Evolutionary conservation across 192 early-diverging fungal species (phyloP).

Genomic region (Coemansia javaensis): DNA sequence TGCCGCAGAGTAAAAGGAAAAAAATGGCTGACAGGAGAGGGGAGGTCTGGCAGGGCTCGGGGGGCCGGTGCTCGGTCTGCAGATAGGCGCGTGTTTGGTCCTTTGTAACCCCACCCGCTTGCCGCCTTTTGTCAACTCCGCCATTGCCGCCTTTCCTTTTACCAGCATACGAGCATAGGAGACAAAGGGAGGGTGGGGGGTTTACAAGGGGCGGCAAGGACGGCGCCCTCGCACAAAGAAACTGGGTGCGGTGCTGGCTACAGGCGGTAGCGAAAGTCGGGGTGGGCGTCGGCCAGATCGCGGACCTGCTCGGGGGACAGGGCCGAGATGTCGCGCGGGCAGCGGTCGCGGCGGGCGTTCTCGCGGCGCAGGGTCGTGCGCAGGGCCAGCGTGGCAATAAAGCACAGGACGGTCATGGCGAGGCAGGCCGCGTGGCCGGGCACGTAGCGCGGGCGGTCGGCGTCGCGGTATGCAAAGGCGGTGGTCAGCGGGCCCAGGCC

Average conservation of each 20-base stretch:
- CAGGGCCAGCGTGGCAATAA: conserved; percentile 15
- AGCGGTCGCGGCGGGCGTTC: conserved; percentile 25
- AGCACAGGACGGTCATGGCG: conserved; percentile 18
- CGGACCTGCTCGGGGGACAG: conserved; percentile 15
- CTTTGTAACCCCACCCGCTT: too few relatives aligned
- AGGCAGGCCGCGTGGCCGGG: conserved; percentile 43
- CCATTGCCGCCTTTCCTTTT: too few relatives aligned
- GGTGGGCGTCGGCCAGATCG: conserved; percentile 36
- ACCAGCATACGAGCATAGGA: too few relatives aligned
- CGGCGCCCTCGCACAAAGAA: too few relatives aligned
- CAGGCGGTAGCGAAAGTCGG: conserved; percentile 33
- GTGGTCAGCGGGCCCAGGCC: conserved; percentile 42
- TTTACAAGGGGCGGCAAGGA: too few relatives aligned
- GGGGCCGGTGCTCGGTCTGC: too few relatives aligned
- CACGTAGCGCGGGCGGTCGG: conserved; percentile 24
- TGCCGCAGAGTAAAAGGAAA: too few relatives aligned
- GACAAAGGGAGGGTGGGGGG: too few relatives aligned
- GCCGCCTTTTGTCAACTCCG: too few relatives aligned
- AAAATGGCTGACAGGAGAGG: too few relatives aligned
- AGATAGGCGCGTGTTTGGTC: too few relatives aligned
- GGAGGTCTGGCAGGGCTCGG: too few relatives aligned
- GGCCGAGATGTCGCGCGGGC: conserved; percentile 5
- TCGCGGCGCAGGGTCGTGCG: conserved; percentile 12
- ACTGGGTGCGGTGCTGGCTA: background rate
- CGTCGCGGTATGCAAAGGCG: conserved; percentile 44